Evolutionary conservation across 495 filamentous ascomycete genomes (phyloP), one percentile per base, ranked within the genome.

Genomic region (Opeltia flavorubescens): DNA sequence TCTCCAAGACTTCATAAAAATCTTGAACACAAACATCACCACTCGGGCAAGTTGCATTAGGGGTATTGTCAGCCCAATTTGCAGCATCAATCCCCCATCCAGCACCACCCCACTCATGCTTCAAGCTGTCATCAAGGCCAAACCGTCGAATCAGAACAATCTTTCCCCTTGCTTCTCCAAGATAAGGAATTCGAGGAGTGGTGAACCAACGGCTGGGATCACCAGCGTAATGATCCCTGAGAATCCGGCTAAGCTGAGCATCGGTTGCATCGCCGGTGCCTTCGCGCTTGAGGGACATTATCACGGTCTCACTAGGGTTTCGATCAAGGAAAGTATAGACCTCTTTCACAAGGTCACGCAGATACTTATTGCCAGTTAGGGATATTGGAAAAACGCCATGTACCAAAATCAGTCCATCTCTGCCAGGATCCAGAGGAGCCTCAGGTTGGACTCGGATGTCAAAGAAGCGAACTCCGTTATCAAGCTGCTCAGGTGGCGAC

Each of bases 401-500:
- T 5, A 87, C 81, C 31, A 86, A 74, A 48, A 74, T 66, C 4
- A 84, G 64, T 47, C 67, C 68, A 50, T 81, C 77, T 33, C 70
- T 71, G 43, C 51, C 62, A 0, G 69, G 62, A 36, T 81, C 66
- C 15, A 75, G 66, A 5, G 77, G 74, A 54, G 67, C 64, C 29
- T 72, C 64, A 4, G 75, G 76, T 55, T 84, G 76, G 33, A 85
- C 84, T 36, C 91, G 80, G 50, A 98, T 78, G 59, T 98, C 91
- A 54, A 98, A 78, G 68, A 95, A 96, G 44, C 91, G 86, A 20
- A 96, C 80, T 29, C 91, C 91, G 64, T 94, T 93, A 41, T 81
- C 66, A 42, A 98, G 75, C 59, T 98, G 91, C 39, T 76, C 76
- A 35, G 68, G 70, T 4, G 87, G 73, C 36, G 74, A 66, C 21